Conservation (phyloP, 2,329 filamentous ascomycete genomes). For the Aspergillus amoenus region DNA sequence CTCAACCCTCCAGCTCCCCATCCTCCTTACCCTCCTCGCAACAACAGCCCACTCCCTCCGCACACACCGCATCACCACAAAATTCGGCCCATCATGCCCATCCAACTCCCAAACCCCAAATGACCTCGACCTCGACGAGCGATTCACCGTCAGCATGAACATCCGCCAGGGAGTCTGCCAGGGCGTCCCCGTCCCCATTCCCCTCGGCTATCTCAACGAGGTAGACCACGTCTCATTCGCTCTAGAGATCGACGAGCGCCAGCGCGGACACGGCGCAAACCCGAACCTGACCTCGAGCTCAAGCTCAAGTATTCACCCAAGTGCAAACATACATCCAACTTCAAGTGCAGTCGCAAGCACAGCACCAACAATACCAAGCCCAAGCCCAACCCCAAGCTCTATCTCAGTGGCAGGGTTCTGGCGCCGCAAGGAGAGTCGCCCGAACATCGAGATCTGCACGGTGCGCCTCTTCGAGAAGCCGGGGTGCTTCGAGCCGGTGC, state of each 20-base stretch:
- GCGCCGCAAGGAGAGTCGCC: background rate
- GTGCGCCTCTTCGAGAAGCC: constrained; percentile 35
- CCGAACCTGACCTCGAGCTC: background rate
- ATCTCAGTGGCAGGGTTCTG: too few relatives aligned
- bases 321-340: too few relatives aligned
- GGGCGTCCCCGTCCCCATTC: constrained; percentile 26
- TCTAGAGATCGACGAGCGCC: constrained; percentile 14
- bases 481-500: constrained; percentile 29
- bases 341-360: too few relatives aligned
- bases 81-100: constrained; percentile 32
- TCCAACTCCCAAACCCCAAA: background rate
- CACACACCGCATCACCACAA: constrained; percentile 30
- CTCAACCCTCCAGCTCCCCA: constrained; percentile 17
- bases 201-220: constrained; percentile 23
- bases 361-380: too few relatives aligned
- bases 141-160: constrained; percentile 21
- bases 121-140: constrained; percentile 20
- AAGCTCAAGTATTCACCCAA: background rate
- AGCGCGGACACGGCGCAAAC: background rate
- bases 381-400: too few relatives aligned
- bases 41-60: constrained; percentile 21
- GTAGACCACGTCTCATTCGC: constrained; percentile 30
- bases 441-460: constrained; percentile 24
- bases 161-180: constrained; percentile 26
- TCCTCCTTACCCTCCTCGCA: constrained; percentile 23